Evolutionary conservation across 306 rosid species (phyloP), one percentile per base, ranked within the genome.

Genomic region (Ormosia semicastrata): DNA sequence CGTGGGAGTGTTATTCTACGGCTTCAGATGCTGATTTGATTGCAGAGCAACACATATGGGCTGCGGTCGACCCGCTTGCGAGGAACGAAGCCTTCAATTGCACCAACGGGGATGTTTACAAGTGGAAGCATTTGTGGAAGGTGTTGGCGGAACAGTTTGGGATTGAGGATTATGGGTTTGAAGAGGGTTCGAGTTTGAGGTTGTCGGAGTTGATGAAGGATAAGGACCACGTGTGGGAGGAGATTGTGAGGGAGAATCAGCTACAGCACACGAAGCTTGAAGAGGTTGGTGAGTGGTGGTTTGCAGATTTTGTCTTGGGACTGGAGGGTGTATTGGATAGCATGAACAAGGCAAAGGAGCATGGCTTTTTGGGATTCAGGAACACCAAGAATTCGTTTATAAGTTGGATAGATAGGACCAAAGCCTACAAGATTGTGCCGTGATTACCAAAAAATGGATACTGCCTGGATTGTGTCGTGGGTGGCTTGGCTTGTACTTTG

Each of bases 281-380:
- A 30, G 90, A 92, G 18, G 85, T 90, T 49, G 93, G 87, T 5
- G 76, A 63, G 1, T 92, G 92, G 93, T 88, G 90, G 92, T 73
- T 88, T 85, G 81, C 43, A 0, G 97, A 89, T 79, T 0, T 11
- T 3, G 1, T 34, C 0, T 53, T 93, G 41, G 80, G 80, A 53
- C 39, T 2, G 66, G 87, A 77, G 1, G 46, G 32, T 0, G 3
- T 12, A 52, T 33, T 89, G 43, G 89, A 83, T 33, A 82, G 65
- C 43, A 87, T 93, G 94, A 93, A 89, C 84, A 93, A 93, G 81
- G 86, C 92, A 1, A 91, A 88, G 32, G 90, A 91, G 39, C 92
- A 91, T 79, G 94, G 94, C 0, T 93, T 91, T 64, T 73, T 86
- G 13, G 95, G 97, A 5, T 93, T 91, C 63, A 87, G 97, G 72